Percentiles rank a stretch among this genome's conserved stretches.
These are phyloP conservation scores for Diplodia scrobiculata DNA, from an alignment of 2,329 filamentous ascomycete genomes.

Conservation along the genomic window DNA sequence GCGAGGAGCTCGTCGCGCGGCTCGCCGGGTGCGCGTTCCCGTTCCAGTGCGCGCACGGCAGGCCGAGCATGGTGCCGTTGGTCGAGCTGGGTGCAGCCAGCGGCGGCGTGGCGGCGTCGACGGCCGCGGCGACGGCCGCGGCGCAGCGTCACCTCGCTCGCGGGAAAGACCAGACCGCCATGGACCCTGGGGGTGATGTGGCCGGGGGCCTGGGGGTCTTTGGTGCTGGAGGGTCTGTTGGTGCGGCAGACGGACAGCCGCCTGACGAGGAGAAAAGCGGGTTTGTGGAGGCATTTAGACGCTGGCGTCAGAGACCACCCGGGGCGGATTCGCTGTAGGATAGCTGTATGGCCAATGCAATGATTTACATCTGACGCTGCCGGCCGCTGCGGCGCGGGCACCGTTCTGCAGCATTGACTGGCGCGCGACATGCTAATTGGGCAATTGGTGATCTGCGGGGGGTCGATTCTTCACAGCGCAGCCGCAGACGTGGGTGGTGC, in stretches of 20 bases:
- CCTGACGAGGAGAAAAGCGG: slow-evolving; percentile 11
- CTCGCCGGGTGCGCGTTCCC: slow-evolving; percentile 70
- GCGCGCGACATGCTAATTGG: not conserved
- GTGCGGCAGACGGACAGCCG: slow-evolving; percentile 8
- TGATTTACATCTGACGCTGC: not conserved
- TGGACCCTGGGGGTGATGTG: slow-evolving; percentile 8
- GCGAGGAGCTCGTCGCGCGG: slow-evolving; percentile 57
- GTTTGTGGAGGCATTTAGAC: slow-evolving; percentile 28
- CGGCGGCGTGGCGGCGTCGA: not conserved
- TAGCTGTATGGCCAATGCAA: not conserved
- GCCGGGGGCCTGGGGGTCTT: slow-evolving; percentile 7
- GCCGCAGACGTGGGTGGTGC: slow-evolving; percentile 23
- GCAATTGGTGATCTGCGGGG: not conserved
- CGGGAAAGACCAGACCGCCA: slow-evolving; percentile 2
- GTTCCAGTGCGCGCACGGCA: slow-evolving; percentile 81
- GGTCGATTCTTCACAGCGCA: slow-evolving; percentile 8
- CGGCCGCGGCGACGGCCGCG: not conserved
- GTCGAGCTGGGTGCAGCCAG: slow-evolving; percentile 36
- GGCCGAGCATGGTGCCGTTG: slow-evolving; percentile 55
- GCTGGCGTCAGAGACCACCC: slow-evolving; percentile 11
- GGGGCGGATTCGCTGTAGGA: not conserved
- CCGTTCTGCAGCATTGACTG: not conserved
- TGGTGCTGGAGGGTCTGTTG: slow-evolving; percentile 10
- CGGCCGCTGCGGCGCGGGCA: not conserved
- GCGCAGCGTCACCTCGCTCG: not conserved